Evolutionary conservation across 495 filamentous ascomycete genomes (phyloP), one percentile per base, ranked within the genome.

Genomic region (Glonium stellatum): DNA sequence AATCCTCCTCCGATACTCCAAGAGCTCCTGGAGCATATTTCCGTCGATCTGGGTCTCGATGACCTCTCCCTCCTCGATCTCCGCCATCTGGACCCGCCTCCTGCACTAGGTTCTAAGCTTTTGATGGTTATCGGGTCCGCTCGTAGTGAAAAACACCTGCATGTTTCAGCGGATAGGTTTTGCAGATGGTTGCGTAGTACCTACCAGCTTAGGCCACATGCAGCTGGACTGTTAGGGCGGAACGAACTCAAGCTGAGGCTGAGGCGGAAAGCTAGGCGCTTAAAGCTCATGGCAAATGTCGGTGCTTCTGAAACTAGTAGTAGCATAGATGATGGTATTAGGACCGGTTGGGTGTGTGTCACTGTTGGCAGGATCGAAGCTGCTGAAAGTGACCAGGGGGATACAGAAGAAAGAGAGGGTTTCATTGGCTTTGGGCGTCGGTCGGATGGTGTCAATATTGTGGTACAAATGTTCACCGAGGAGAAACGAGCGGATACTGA

Each of bases 71-170:
- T 98, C 11, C 74, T 92, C 53, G 93, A 98, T 70, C 79, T 97
- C 21, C 89, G 93, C 54, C 74, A 80, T 21, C 76, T 96, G 49
- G 88, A 96, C 67, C 91, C 89, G 0, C 87, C 93, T 0, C 83
- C 93, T 1, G 90, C 91, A 0, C 78, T 97, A 37, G 93, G 93
- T 8, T 81, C 89, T 15, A 87, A 90, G 67, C 80, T 96, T 39
- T 78, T 98, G 34, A 97, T 97, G 93, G 71, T 97, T 39, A 77
- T 97, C 61, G 92, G 89, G n/a, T 95, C 90, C 18, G 90, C 92
- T 21, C 85, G 95, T 50, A 92, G 89, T 60, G 89, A 96, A 65
- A 92, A 90, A 57, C 95, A 98, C 76, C 74, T 97, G 25, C 91
- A 96, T 66, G 88, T 95, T 21, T 92, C 91, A 1, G 90, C 93